Base-by-base conservation (phyloP, 2,329 filamentous ascomycete species). In the Onygena corvina region DNA sequence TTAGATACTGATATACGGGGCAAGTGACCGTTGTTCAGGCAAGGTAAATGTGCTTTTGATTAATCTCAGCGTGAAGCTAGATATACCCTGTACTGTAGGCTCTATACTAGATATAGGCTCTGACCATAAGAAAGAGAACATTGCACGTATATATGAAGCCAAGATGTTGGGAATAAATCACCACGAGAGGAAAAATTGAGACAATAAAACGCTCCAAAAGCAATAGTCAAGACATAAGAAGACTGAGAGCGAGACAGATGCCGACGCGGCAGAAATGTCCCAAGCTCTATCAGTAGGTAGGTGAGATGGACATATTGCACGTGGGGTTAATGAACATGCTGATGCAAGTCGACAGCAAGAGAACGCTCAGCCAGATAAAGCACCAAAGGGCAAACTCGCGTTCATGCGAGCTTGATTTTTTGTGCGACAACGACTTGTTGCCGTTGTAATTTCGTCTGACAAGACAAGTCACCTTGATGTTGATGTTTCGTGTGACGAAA, bases 331-430 rank as follows among this genome's bases (percentile, higher is more conserved):
- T n/a, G n/a, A n/a, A n/a, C n/a, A n/a, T n/a, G n/a, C n/a, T n/a
- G n/a, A n/a, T n/a, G n/a, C n/a, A n/a, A 7, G 25, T 14, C n/a
- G 29, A 30, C 14, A 46, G n/a, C 25, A 46, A 9, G 14, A 46
- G 42, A 11, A 46, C 18, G 6, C 7, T 30, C 18, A 46, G 8
- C 42, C 42, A 46, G 20, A 46, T 30, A 25, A 46, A 30, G 42
- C 42, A 46, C 42, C 42, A 46, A 30, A 46, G 42, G n/a, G 42
- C 29, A 20, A 30, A 46, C 20, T 33, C 29, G 11, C 11, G 42
- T 9, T 46, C 23, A 8, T 9, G 25, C 1, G 18, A 12, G 36
- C 18, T 40, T 8, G 18, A 11, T n/a, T 12, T 18, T 14, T 40
- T 40, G 11, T 11, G 18, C 2, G 5, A 4, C 4, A 18, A 23